These are phyloP conservation scores for Rhodomyrtus tomentosa DNA, from an alignment of 345 rosid species.

Conservation along the genomic window DNA sequence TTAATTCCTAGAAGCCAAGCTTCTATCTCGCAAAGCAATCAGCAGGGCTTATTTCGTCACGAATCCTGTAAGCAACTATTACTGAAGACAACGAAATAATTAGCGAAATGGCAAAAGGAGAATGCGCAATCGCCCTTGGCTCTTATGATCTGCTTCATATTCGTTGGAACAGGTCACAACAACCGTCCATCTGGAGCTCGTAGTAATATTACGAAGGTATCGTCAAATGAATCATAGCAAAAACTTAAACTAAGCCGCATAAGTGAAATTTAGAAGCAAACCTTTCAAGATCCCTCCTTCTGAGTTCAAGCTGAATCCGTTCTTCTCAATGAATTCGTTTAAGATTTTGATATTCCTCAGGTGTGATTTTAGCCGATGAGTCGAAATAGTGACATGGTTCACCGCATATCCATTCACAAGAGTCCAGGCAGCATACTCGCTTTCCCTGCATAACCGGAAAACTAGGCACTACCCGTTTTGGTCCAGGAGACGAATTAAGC, in stretches of 20 bases:
- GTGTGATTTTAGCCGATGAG: constrained; percentile 58
- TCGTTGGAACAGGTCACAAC: background rate
- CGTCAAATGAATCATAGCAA: background rate
- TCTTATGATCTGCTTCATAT: background rate
- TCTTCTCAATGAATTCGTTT: constrained; percentile 45
- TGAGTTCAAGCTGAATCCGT: constrained; percentile 62
- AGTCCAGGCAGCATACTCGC: constrained; percentile 93
- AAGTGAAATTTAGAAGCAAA: constrained; percentile 8
- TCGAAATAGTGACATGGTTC: constrained; percentile 80
- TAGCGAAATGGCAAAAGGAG: background rate
- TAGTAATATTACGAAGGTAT: background rate
- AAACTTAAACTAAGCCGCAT: background rate
- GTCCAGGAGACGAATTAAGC: background rate
- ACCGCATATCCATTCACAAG: constrained; percentile 82
- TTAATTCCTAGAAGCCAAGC: background rate
- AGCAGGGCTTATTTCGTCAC: background rate
- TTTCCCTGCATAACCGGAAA: constrained; percentile 40
- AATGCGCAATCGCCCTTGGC: background rate
- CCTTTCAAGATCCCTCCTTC: constrained; percentile 91
- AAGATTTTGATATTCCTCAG: constrained; percentile 44
- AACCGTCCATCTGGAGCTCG: background rate
- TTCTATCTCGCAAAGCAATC: background rate
- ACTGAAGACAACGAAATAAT: background rate
- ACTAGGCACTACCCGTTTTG: background rate
- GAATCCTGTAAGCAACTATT: background rate